A percentile compares a stretch with the other conserved stretches of the same genome.
phyloP scores from a whole-genome alignment of 208 protist species.

The Acanthamoeba sp. region DNA sequence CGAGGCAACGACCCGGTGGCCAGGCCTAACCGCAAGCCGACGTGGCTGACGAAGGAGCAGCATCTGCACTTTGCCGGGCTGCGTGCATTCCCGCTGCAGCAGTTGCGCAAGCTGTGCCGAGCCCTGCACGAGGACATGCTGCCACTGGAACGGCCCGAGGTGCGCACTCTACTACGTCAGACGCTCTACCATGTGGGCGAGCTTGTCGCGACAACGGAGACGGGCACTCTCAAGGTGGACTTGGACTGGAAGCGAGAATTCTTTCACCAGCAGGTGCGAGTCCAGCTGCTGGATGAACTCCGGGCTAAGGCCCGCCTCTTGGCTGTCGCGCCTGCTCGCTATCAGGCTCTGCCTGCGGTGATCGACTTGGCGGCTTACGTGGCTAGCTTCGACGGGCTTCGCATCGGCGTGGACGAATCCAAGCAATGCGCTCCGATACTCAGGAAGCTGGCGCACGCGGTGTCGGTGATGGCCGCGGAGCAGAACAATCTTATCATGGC shows the following conservation, averaged over 20 bases:
- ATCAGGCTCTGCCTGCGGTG: background rate
- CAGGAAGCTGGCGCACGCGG: background rate
- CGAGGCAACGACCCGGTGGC: background rate
- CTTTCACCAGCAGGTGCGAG: background rate
- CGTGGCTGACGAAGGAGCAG: constrained; percentile 14
- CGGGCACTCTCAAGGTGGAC: background rate
- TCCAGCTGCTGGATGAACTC: background rate
- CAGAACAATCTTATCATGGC: background rate
- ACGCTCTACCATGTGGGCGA: constrained; percentile 20
- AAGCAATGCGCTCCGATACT: background rate
- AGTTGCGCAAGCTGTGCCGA: background rate
- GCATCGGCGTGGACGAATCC: background rate
- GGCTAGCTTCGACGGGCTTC: background rate
- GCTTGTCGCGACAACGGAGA: background rate
- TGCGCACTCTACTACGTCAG: background rate
- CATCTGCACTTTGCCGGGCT: background rate
- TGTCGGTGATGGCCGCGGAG: background rate
- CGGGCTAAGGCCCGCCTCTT: background rate
- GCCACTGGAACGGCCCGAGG: background rate
- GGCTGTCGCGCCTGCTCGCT: background rate
- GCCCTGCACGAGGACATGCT: background rate
- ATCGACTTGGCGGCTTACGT: background rate
- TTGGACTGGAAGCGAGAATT: background rate
- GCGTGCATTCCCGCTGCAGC: background rate
- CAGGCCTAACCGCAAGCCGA: background rate